A percentile compares a stretch with the other conserved stretches of the same genome.
Evolutionary conservation across 2,329 filamentous ascomycete genomes (phyloP).

Genomic region (Xylariales sp.): DNA sequence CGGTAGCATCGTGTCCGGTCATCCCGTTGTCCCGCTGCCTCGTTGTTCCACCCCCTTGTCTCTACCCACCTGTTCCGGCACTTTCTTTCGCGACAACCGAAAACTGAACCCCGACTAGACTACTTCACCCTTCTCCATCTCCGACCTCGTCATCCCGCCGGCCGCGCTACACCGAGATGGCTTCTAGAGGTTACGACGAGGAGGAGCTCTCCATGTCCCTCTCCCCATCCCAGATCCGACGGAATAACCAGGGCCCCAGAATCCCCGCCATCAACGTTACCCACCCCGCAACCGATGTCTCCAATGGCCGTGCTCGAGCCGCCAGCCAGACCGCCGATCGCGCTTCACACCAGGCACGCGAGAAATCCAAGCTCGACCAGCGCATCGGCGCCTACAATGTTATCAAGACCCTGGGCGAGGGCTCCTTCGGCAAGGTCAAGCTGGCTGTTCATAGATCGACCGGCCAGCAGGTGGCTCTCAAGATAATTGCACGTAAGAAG

Average conservation of each 20-base stretch:
- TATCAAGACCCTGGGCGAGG: slow-evolving; percentile 90
- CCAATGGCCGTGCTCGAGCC: slow-evolving; percentile 47
- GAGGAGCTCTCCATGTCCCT: slow-evolving; percentile 86
- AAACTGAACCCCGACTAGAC: neutral
- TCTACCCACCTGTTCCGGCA: slow-evolving; percentile 16
- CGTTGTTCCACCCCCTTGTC: slow-evolving; percentile 18
- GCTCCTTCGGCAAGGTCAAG: slow-evolving; percentile 98
- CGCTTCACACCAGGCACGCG: slow-evolving; percentile 52
- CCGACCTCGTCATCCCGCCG: slow-evolving; percentile 25
- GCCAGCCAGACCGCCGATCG: slow-evolving; percentile 41
- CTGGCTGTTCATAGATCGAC: slow-evolving; percentile 92
- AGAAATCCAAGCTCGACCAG: slow-evolving; percentile 76
- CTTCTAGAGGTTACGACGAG: slow-evolving; percentile 74
- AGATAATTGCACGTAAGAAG: slow-evolving; percentile 97
- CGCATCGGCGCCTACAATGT: slow-evolving; percentile 93
- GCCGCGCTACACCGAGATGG: slow-evolving; percentile 54
- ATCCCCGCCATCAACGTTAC: slow-evolving; percentile 54
- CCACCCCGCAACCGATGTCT: slow-evolving; percentile 45
- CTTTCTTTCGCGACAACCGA: slow-evolving; percentile 23
- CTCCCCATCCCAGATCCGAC: slow-evolving; percentile 72
- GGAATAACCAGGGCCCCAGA: slow-evolving; percentile 55
- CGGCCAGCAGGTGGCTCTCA: slow-evolving; percentile 94
- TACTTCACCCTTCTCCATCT: neutral
- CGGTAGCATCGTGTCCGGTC: slow-evolving; percentile 29
- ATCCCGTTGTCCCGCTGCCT: slow-evolving; percentile 3